Evolutionary conservation across 306 rosid genomes (phyloP), one percentile per base, ranked within the genome.

Genomic region (Leucaena leucocephala): DNA sequence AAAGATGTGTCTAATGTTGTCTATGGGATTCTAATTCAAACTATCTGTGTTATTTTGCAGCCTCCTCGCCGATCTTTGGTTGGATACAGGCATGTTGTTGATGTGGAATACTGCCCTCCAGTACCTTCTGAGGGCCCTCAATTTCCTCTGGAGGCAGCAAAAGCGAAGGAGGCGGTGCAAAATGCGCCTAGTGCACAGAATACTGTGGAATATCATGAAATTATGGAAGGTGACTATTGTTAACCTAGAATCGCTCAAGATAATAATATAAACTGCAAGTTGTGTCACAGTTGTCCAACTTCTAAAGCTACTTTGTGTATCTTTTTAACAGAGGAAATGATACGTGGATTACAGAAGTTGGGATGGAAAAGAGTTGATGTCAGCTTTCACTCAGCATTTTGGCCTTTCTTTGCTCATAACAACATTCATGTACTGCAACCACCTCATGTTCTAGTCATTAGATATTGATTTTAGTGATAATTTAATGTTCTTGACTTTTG

Each of bases 361-460:
- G 94, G 94, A 70, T 95, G 97, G 98, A 95, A 84, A 83, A 92
- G 91, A 86, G 90, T 95, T 22, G 98, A 95, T 75, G 97, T 93
- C 89, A 95, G 93, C 90, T 95, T 95, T 81, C 98, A 95, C 76
- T 85, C 96, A 8, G 89, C 98, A 27, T 75, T 84, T 63, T 93
- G 89, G 98, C 97, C 97, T 71, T 92, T 91, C 92, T 95, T 95
- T 35, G 98, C 97, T 61, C 98, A 95, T 78, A 95, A 95, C 91
- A 92, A 95, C 91, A 95, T 95, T 86, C 97, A 92, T 82, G 98
- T 95, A 88, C 74, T 44, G 71, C 57, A 50, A 33, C 46, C 39
- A 39, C 43, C n/a, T 45, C 33, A 59, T 40, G 70, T 34, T 81
- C 57, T 22, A 36, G 72, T 77, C 34, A 34, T 27, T 2, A 22